Base-by-base conservation (phyloP, 768 basidiomycete genomes). In the Nidularia pulvinata region DNA sequence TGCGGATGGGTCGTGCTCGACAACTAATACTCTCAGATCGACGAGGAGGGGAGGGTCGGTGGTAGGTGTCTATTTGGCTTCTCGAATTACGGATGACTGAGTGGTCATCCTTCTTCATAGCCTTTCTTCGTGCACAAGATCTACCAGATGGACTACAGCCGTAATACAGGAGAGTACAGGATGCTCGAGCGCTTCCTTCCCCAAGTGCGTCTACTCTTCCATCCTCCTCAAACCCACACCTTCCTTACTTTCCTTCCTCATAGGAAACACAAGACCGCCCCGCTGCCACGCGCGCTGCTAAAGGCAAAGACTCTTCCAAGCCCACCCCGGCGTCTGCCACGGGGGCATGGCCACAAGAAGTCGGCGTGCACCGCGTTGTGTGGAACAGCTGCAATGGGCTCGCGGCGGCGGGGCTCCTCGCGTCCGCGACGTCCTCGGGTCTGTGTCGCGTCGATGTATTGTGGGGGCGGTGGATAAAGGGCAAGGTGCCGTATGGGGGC, bases 111-210 rank as follows among this genome's bases (percentile, higher is more conserved):
- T 46, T 33, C 14, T n/a, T 16, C 16, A 5, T 55, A 92, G 88
- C 88, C 90, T 0, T 88, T 90, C 61, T 84, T 93, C 57, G 76
- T 85, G 13, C 87, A 91, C 65, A 86, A 84, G 66, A 77, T 96
- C 13, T 97, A 84, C 61, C 90, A 91, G 63, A 78, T 98, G 50
- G 96, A 98, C 68, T 93, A 91, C 61, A 93, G 85, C 59, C 84
- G 88, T 37, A 82, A 78, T 6, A 82, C 82, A 0, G 82, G 83
- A 19, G 84, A 91, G 55, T 94, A 82, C 64, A 78, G 95, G 22
- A 93, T 98, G 86, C 70, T 95, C n/a, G 96, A 98, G 53, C 81
- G 83, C 22, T 86, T 96, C 59, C 67, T 89, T 6, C 92, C 95
- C 1, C 82, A 86, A 69, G 94, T 86, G 48, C 37, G 25, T 5